These are phyloP conservation scores for Podospora didyma DNA, from an alignment of 495 filamentous ascomycete species.

Conservation along the genomic window DNA sequence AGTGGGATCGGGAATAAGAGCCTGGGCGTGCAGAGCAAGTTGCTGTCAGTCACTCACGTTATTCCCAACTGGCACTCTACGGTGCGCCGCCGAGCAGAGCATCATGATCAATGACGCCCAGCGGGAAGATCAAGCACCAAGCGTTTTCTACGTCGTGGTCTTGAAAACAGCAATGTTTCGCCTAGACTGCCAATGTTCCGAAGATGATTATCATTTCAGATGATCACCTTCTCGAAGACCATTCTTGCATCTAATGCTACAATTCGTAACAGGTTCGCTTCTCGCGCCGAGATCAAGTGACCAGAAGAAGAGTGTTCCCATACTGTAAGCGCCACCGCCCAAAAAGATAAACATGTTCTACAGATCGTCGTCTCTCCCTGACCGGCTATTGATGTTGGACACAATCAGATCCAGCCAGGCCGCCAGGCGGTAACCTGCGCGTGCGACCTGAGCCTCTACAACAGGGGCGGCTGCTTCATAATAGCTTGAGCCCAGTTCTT, in stretches of 20 bases:
- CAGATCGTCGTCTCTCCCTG: neutral
- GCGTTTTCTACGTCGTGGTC: neutral
- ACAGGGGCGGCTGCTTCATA: conserved; percentile 58
- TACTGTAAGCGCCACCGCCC: neutral
- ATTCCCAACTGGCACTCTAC: neutral
- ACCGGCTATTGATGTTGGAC: conserved; percentile 16
- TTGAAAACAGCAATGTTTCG: neutral
- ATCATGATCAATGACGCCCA: neutral
- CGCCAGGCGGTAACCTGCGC: conserved; percentile 66
- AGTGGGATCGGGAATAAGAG: neutral
- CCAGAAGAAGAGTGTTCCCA: neutral
- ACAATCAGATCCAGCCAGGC: conserved; percentile 57
- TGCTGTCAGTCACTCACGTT: no score
- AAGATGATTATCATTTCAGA: neutral
- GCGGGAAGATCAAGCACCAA: conserved; percentile 13
- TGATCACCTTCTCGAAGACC: neutral
- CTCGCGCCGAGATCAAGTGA: neutral
- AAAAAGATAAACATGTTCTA: neutral
- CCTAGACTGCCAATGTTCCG: neutral
- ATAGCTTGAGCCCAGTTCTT: conserved; percentile 61
- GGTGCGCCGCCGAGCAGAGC: neutral
- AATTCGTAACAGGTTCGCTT: neutral
- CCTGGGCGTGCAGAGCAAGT: no score
- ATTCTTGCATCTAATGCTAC: neutral
- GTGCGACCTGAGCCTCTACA: conserved; percentile 70